Evolutionary conservation across 371 early-diverging fungal species (phyloP).

Genomic region (Fennellomyces sp.): DNA sequence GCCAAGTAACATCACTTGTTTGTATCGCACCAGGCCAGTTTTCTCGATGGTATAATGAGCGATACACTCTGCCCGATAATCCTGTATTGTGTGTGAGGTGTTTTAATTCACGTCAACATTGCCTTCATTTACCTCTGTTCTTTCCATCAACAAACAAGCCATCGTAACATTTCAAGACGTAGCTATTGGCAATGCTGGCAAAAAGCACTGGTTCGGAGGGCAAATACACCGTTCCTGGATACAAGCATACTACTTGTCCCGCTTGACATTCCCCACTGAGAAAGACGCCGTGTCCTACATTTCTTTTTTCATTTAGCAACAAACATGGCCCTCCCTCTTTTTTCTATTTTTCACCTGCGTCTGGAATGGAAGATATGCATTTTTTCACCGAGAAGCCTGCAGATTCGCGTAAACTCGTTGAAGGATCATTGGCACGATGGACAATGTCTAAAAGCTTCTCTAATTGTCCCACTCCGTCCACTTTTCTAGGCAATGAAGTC

Average conservation of each 20-base stretch:
- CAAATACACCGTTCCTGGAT: slow-evolving; percentile 47
- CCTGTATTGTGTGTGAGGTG: slow-evolving; percentile 13
- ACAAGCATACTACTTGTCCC: slow-evolving; percentile 6
- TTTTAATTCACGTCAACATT: not conserved
- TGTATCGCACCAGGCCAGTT: slow-evolving; percentile 61
- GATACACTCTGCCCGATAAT: slow-evolving; percentile 46
- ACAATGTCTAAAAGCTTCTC: not conserved
- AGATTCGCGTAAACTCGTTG: not conserved
- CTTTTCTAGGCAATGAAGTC: not conserved
- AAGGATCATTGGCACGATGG: not conserved
- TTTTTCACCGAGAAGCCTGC: slow-evolving; percentile 7
- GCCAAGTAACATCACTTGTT: slow-evolving; percentile 56
- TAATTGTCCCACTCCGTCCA: slow-evolving; percentile 2
- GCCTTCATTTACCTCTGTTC: slow-evolving; percentile 20
- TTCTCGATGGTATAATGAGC: slow-evolving; percentile 49
- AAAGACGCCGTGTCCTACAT: slow-evolving; percentile 4
- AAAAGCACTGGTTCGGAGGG: slow-evolving; percentile 58
- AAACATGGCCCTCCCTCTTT: not conserved
- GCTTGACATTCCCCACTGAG: slow-evolving; percentile 1
- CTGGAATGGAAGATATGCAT: slow-evolving; percentile 4
- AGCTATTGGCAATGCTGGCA: slow-evolving; percentile 54
- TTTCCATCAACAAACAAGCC: slow-evolving; percentile 63
- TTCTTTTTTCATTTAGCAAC: not conserved
- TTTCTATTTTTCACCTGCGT: not conserved
- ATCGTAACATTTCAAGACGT: slow-evolving; percentile 59